Evolutionary conservation across 1,284 basidiomycete species (phyloP).

Genomic region (Pascua guehoae): DNA sequence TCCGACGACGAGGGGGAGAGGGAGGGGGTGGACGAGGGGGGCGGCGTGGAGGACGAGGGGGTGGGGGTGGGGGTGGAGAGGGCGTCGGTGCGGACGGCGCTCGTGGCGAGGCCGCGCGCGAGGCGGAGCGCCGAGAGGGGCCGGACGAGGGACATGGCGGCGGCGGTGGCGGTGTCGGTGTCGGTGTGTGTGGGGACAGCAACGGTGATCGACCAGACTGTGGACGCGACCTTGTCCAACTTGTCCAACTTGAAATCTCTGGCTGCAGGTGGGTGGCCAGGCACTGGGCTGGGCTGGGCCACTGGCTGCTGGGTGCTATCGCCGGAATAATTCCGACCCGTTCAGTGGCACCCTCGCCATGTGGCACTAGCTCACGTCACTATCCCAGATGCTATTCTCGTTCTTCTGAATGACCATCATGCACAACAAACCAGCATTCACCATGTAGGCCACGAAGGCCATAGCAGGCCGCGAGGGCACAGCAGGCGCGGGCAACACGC

Average conservation of each 20-base stretch:
- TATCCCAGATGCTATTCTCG: neutral
- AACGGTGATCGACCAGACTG: neutral
- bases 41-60: slow-evolving; percentile 2
- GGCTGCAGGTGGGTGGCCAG: neutral
- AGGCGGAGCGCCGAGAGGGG: neutral
- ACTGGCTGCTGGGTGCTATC: slow-evolving; percentile 5
- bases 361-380: slow-evolving; percentile 8
- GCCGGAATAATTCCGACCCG: slow-evolving; percentile 1
- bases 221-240: too few species aligned
- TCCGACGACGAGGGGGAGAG: slow-evolving; percentile 3
- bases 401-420: neutral
- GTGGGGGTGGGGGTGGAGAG: slow-evolving; percentile 3
- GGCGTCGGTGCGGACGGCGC: neutral
- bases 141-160: slow-evolving; percentile 13
- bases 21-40: slow-evolving; percentile 13
- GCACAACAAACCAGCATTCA: neutral
- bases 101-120: neutral
- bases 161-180: neutral
- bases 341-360: neutral
- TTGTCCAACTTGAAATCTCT: slow-evolving; percentile 9
- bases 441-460: too few species aligned
- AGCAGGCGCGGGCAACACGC: neutral
- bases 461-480: neutral
- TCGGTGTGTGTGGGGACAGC: neutral
- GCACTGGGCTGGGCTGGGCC: too few species aligned